Evolutionary conservation across 805 yeast genomes (phyloP).

Genomic region (Jamesozyma hellenica): DNA sequence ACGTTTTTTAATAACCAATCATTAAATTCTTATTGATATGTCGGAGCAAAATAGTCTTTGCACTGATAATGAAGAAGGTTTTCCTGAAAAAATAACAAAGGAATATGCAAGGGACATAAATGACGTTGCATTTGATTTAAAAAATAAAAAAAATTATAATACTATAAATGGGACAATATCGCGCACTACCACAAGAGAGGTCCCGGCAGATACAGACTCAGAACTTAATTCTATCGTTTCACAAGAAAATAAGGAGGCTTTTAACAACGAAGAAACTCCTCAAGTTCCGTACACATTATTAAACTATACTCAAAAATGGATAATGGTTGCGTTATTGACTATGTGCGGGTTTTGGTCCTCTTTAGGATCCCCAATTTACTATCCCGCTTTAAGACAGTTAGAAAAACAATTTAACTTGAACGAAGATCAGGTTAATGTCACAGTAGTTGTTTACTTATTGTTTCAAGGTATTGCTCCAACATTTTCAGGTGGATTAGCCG

Average conservation of each 20-base stretch:
- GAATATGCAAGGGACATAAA: slow-evolving; percentile 1
- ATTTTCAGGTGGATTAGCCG: slow-evolving; percentile 57
- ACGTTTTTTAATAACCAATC: no score
- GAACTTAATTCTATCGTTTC: slow-evolving; percentile 4
- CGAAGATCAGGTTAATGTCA: slow-evolving; percentile 49
- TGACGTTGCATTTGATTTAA: not conserved
- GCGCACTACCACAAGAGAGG: slow-evolving; percentile 15
- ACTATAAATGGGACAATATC: slow-evolving; percentile 12
- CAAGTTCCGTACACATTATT: slow-evolving; percentile 20
- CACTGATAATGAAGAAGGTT: slow-evolving; percentile 5
- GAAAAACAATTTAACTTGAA: slow-evolving; percentile 44
- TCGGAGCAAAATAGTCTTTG: slow-evolving; percentile 5
- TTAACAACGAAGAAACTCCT: not conserved
- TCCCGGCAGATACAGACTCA: slow-evolving; percentile 4
- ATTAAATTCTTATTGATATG: slow-evolving; percentile 2
- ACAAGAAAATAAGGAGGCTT: not conserved
- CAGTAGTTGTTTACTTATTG: slow-evolving; percentile 65
- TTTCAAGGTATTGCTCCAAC: slow-evolving; percentile 72
- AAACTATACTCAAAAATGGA: slow-evolving; percentile 22
- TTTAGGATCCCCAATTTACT: slow-evolving; percentile 66
- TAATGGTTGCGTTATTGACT: slow-evolving; percentile 24
- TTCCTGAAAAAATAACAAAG: not conserved
- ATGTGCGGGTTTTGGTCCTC: slow-evolving; percentile 54
- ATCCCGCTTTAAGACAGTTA: slow-evolving; percentile 62
- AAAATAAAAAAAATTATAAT: not conserved